A percentile compares a stretch with the other conserved stretches of the same genome.
Conservation (phyloP, 2,329 filamentous ascomycete genomes). For the Penicillium freii region DNA sequence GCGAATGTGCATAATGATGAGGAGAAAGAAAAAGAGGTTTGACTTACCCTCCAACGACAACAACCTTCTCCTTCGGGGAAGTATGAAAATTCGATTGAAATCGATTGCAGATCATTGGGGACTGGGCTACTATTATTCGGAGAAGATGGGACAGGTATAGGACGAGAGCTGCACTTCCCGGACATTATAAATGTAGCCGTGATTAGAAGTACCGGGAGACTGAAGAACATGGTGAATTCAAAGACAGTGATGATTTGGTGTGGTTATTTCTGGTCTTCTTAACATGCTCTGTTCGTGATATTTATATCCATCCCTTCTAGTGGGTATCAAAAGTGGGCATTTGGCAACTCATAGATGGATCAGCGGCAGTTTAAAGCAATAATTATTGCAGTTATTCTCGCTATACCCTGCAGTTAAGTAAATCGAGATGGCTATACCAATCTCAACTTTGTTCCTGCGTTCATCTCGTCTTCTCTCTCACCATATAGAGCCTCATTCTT, state of each 20-base stretch:
- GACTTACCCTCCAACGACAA: constrained; percentile 72
- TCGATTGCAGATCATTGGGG: too few relatives aligned
- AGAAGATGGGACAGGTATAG: too few relatives aligned
- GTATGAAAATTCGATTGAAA: too few relatives aligned
- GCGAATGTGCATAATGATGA: neutral
- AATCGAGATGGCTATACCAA: too few relatives aligned
- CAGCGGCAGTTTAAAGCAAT: neutral
- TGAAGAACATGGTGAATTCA: neutral
- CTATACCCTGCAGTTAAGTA: neutral
- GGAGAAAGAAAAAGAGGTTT: neutral
- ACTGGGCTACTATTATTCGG: too few relatives aligned
- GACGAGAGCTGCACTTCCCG: too few relatives aligned
- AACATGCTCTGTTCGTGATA: neutral
- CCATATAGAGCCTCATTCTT: neutral
- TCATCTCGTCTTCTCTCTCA: neutral
- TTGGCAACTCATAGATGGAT: neutral
- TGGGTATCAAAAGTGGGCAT: neutral
- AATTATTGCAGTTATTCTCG: neutral
- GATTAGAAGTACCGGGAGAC: too few relatives aligned
- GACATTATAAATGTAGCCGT: too few relatives aligned
- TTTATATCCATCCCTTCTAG: neutral
- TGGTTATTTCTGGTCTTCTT: neutral
- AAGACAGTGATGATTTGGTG: neutral
- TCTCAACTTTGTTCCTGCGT: neutral
- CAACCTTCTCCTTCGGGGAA: constrained; percentile 52